A percentile compares a stretch with the other conserved stretches of the same genome.
Evolutionary conservation across 2,329 filamentous ascomycete species (phyloP).

Genomic region (Fusarium nematophilum): DNA sequence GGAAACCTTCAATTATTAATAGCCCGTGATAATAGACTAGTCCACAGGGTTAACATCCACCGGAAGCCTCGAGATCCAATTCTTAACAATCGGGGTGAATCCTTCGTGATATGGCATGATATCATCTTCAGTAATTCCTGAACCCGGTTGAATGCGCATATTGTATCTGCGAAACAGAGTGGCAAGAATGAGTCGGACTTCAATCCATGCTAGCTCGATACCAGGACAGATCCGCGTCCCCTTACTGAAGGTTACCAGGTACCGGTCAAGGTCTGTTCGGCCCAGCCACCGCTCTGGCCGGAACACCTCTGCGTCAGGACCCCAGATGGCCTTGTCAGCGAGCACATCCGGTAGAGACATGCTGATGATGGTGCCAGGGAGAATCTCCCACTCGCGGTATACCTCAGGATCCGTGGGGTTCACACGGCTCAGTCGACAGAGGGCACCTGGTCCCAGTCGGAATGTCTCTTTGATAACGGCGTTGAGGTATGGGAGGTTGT

Average conservation of each 20-base stretch:
- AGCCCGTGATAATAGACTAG: background rate
- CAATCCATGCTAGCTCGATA: conserved; percentile 11
- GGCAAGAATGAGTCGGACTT: background rate
- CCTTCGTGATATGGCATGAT: conserved; percentile 12
- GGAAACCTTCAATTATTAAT: no score
- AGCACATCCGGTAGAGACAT: background rate
- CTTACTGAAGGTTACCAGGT: conserved; percentile 9
- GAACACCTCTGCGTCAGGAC: background rate
- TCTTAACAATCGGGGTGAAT: conserved; percentile 12
- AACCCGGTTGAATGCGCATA: background rate
- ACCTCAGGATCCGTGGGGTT: background rate
- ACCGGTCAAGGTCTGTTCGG: background rate
- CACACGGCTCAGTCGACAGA: no score
- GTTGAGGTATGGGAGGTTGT: no score
- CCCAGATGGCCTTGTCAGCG: background rate
- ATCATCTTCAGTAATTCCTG: conserved; percentile 5
- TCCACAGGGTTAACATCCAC: background rate
- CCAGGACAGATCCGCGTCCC: conserved; percentile 8
- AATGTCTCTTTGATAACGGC: no score
- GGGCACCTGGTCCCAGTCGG: no score
- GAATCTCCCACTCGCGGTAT: background rate
- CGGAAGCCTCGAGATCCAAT: conserved; percentile 10
- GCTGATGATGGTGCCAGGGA: background rate
- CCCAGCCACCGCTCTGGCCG: background rate
- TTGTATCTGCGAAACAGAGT: conserved; percentile 8